These are phyloP conservation scores for Exophiala bonariae DNA, from an alignment of 2,329 filamentous ascomycete genomes.

Conservation along the genomic window DNA sequence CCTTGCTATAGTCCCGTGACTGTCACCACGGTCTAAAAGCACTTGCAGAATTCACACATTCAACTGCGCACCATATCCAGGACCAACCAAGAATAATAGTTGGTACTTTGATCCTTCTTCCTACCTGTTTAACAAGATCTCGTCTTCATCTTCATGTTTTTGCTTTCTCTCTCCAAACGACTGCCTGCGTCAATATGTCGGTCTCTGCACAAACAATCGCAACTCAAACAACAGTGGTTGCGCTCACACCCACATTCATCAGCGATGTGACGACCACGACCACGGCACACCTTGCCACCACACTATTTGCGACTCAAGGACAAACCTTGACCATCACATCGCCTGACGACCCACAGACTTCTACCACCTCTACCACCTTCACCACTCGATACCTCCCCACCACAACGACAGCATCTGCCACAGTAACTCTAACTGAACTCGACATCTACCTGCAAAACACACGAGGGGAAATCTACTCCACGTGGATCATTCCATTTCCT, in stretches of 20 bases:
- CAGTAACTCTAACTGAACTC: conserved; percentile 22
- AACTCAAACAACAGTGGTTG: conserved; percentile 1
- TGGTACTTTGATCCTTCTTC: too few relatives aligned
- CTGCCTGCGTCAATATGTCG: too few relatives aligned
- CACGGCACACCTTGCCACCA: conserved; percentile 16
- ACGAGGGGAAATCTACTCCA: conserved; percentile 19
- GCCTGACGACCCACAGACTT: conserved; percentile 1
- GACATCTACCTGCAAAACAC: conserved; percentile 22
- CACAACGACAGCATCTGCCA: conserved; percentile 13
- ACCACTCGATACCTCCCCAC: conserved; percentile 18
- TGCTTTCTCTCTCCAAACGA: too few relatives aligned
- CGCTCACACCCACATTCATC: conserved; percentile 9
- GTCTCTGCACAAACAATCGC: too few relatives aligned
- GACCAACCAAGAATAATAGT: too few relatives aligned
- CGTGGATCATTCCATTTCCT: conserved; percentile 12
- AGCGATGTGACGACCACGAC: conserved; percentile 14
- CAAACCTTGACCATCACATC: conserved; percentile 19
- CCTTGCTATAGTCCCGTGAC: too few relatives aligned
- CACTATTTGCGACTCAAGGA: conserved; percentile 15
- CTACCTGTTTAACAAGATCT: too few relatives aligned
- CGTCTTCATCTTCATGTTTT: too few relatives aligned
- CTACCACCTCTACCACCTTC: neutral
- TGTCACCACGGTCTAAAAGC: too few relatives aligned
- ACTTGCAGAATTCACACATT: too few relatives aligned
- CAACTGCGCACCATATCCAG: neutral